Conservation (phyloP, 306 rosid species). For the Gynostemma pentaphyllum region DNA sequence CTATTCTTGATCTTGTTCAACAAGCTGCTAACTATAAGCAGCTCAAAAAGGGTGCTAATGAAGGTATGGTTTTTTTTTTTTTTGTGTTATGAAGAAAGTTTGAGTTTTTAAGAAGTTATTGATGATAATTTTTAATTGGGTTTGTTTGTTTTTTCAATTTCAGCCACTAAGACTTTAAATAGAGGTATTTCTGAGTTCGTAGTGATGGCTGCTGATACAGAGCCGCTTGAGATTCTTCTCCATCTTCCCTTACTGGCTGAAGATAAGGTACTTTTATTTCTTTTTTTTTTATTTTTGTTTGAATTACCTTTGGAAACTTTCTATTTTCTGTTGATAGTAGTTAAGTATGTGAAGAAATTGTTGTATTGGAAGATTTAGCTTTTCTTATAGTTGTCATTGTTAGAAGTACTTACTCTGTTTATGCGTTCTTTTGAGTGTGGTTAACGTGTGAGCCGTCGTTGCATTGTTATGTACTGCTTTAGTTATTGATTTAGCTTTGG, state of each 20-base stretch:
- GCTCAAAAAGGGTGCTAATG: conserved; percentile 93
- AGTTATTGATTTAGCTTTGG: neutral
- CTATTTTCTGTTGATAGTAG: neutral
- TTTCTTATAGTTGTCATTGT: neutral
- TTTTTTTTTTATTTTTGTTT: neutral
- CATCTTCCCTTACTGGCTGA: conserved; percentile 92
- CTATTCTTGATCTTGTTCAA: conserved; percentile 79
- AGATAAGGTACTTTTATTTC: conserved; percentile 47
- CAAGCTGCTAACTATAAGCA: conserved; percentile 91
- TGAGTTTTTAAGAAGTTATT: neutral
- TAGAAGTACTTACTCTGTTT: neutral
- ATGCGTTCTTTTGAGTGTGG: neutral
- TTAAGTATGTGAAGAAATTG: neutral
- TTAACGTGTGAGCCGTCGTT: neutral
- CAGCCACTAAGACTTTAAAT: conserved; percentile 86
- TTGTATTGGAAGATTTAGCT: neutral
- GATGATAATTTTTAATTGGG: neutral
- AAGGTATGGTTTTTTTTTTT: conserved; percentile 29
- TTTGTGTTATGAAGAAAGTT: neutral
- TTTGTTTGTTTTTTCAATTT: conserved; percentile 2
- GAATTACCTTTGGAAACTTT: neutral
- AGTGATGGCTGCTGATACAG: conserved; percentile 92
- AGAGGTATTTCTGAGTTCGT: conserved; percentile 86
- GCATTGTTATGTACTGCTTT: neutral
- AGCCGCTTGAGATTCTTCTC: conserved; percentile 89